phyloP scores from a whole-genome alignment of 2,329 filamentous ascomycete genomes.

The Incumbomyces delicatus region DNA sequence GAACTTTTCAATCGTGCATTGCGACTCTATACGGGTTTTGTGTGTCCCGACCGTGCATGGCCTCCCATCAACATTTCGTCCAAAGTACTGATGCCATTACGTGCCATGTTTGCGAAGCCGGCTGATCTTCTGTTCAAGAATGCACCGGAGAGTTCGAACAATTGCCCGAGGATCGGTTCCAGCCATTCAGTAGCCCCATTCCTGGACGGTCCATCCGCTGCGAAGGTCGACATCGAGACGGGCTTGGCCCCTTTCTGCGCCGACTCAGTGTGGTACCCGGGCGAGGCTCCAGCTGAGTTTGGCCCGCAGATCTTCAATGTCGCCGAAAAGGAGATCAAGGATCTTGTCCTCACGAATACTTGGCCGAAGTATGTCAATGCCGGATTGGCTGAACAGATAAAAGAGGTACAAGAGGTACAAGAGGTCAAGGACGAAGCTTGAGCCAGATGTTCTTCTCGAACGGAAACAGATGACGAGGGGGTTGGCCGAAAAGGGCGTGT shows the following conservation, averaged over 20 bases:
- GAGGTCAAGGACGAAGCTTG: background rate
- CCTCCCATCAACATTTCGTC: slow-evolving; percentile 48
- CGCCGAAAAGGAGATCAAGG: slow-evolving; percentile 47
- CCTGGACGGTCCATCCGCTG: slow-evolving; percentile 8
- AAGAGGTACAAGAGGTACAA: too few species aligned
- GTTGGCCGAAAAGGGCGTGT: too few species aligned
- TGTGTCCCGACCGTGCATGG: slow-evolving; percentile 47
- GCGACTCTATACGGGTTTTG: slow-evolving; percentile 48
- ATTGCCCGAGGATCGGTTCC: background rate
- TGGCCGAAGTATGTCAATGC: slow-evolving; percentile 48
- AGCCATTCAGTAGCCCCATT: slow-evolving; percentile 13
- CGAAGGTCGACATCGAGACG: background rate
- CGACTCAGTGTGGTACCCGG: slow-evolving; percentile 1
- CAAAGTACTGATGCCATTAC: slow-evolving; percentile 10
- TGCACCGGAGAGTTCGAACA: slow-evolving; percentile 29
- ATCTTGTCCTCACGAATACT: slow-evolving; percentile 54
- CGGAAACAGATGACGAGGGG: too few species aligned
- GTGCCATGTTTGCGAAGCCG: slow-evolving; percentile 6
- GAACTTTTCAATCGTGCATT: slow-evolving; percentile 43
- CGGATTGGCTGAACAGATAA: slow-evolving; percentile 1
- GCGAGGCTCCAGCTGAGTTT: slow-evolving; percentile 27
- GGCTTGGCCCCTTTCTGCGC: background rate
- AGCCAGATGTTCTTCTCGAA: background rate
- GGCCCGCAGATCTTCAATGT: slow-evolving; percentile 44
- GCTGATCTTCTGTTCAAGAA: background rate